Evolutionary conservation across 371 early-diverging fungal species (phyloP).

Genomic region (Capillidium heterosporum): DNA sequence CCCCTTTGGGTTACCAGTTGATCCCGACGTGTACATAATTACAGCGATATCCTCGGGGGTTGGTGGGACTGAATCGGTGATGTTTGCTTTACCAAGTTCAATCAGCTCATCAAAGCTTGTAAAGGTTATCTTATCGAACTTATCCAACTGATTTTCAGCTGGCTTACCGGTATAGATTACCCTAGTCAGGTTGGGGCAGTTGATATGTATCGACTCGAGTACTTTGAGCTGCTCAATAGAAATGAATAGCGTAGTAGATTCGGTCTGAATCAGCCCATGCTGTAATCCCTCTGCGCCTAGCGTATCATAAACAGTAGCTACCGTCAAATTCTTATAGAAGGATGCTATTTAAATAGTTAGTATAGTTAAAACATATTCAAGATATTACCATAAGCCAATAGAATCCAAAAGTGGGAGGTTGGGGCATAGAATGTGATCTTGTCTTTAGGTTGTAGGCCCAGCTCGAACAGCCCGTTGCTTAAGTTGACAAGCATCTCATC

Average conservation of each 20-base stretch:
- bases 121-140: slow-evolving; percentile 19
- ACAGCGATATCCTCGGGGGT: slow-evolving; percentile 61
- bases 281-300: slow-evolving; percentile 76
- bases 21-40: slow-evolving; percentile 94
- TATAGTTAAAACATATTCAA: slow-evolving; percentile 11
- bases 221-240: slow-evolving; percentile 59
- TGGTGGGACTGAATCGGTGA: slow-evolving; percentile 26
- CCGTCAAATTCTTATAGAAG: slow-evolving; percentile 20
- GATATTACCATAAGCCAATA: slow-evolving; percentile 18
- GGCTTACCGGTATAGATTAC: slow-evolving; percentile 50
- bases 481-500: slow-evolving; percentile 18
- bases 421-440: slow-evolving; percentile 4
- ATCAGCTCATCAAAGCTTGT: slow-evolving; percentile 34
- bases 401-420: slow-evolving; percentile 13
- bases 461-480: slow-evolving; percentile 37
- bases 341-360: slow-evolving; percentile 38
- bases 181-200: slow-evolving; percentile 37
- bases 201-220: slow-evolving; percentile 30
- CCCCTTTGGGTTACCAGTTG: slow-evolving; percentile 83
- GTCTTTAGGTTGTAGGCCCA: slow-evolving; percentile 9
- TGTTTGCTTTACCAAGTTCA: slow-evolving; percentile 37
- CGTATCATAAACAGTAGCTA: slow-evolving; percentile 77
- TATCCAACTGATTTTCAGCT: background rate
- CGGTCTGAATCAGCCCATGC: slow-evolving; percentile 71
- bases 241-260: slow-evolving; percentile 56